Base-by-base conservation (phyloP, 805 yeast species). In the Sugiyamaella qingdaonensis region DNA sequence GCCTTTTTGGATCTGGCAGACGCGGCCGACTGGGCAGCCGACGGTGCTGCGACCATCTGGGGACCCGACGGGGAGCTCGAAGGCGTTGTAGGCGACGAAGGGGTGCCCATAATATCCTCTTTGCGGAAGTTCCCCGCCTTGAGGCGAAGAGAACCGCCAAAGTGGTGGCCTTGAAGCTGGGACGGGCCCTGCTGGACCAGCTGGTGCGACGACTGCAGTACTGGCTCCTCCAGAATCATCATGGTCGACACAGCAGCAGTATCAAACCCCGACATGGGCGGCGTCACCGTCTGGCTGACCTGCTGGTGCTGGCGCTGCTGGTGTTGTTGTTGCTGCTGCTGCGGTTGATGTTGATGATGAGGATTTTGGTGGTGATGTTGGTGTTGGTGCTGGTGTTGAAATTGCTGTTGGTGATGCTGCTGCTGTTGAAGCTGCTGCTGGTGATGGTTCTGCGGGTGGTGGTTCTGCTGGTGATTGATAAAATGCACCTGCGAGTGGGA, bases 1-100 rank as follows among this genome's bases (percentile, higher is more conserved):
- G 61, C 52, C 61, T 65, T 66, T 54, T 66, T 66, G 45, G 45
- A 19, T 27, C 44, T 21, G 1, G 53, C 32, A 44, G 48, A 11
- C 49, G 53, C 33, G 21, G 61, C 65, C 43, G 77, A 54, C 35
- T 54, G 42, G 10, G 29, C 52, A 13, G 47, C 32, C 24, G 29
- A 14, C 16, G 48, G 49, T 8, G 44, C 33, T n/a, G 41, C 1
- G 2, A 42, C 50, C 14, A 46, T 21, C 42, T 36, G 44, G 14
- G 52, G 37, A n/a, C 46, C 37, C 16, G 48, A 31, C n/a, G 53
- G 19, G 16, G 54, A 32, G 18, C 51, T n/a, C 19, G 44, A 16
- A 35, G 37, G 42, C 4, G 47, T 49, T 3, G 47, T 16, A 37
- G 46, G 27, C 42, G 32, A 11, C 13, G 43, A 2, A 39, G 33